Base-by-base conservation (phyloP, 163 green algal species). In the Coccomyxa subellipsoidea region DNA sequence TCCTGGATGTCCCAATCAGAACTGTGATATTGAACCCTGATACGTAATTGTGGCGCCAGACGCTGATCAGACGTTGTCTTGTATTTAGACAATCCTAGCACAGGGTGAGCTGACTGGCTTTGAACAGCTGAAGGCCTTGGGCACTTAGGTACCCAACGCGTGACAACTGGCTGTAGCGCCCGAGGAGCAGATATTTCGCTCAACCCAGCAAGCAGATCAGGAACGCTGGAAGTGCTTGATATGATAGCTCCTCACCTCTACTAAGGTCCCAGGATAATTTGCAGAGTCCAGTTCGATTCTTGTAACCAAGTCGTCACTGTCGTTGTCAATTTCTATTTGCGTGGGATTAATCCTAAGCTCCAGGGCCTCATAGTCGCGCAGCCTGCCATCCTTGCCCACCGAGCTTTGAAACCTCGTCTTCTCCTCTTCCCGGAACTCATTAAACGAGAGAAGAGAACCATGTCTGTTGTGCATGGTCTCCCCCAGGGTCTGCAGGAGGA, bases 221-320 rank as follows among this genome's bases (percentile, higher is more conserved):
- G n/a, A n/a, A n/a, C 27, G 23, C 15, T 0, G 75, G 3, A 81
- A 78, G 34, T 1, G 9, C 71, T 27, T n/a, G 10, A 78, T n/a
- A 66, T 35, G 9, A 15, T 15, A 32, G n/a, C 32, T 4, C 4
- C 76, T 34, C n/a, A 96, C 94, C 91, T 98, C 92, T n/a, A 98
- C 92, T 0, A 99, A 92, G 35, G 93, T 99, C 39, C 96, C 96
- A 0, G 96, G 94, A 27, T 95, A 84, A 84, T 99, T 99, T 8
- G 95, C 96, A 27, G 86, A 95, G 86, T 98, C 95, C 12, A 99
- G 90, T 18, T n/a, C 27, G 38, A 83, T 7, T 23, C 27, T 7
- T 54, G 77, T 70, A 29, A 29, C 69, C 7, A 34, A 25, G 39
- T 75, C 32, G 35, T 76, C 71, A 38, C 71, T 80, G 4, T 92